Conservation (phyloP, 1,284 basidiomycete species). For the Sporisorium scitamineum region DNA sequence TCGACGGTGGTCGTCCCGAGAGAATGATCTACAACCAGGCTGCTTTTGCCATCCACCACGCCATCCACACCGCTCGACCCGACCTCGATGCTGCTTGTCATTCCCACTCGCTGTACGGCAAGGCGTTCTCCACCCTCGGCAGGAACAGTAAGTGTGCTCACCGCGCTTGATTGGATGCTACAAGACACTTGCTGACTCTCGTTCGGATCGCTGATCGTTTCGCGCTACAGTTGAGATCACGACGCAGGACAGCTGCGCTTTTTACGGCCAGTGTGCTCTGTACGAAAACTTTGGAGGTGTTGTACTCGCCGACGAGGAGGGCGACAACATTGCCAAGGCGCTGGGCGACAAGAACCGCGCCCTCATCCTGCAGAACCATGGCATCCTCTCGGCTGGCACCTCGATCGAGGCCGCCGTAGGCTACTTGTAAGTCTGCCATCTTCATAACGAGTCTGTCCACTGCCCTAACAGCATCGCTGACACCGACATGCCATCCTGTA, state of each 20-base stretch:
- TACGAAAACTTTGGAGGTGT: conserved; percentile 73
- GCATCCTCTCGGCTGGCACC: conserved; percentile 73
- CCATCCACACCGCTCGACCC: conserved; percentile 75
- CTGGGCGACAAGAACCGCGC: conserved; percentile 73
- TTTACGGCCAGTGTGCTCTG: conserved; percentile 66
- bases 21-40: conserved; percentile 68
- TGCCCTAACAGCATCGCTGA: not conserved
- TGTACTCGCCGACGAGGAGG: conserved; percentile 76
- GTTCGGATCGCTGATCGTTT: not conserved
- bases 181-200: not conserved
- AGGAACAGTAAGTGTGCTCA: conserved; percentile 70
- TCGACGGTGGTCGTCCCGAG: conserved; percentile 55
- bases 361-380: conserved; percentile 73
- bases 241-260: conserved; percentile 69
- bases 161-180: not conserved
- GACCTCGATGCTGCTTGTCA: conserved; percentile 78
- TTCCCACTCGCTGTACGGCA: conserved; percentile 75
- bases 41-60: conserved; percentile 74
- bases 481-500: too few species aligned
- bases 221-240: conserved; percentile 69
- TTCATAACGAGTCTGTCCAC: too few species aligned
- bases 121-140: conserved; percentile 75
- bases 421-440: conserved; percentile 55
- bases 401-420: conserved; percentile 71
- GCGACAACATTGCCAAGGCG: conserved; percentile 73